Evolutionary conservation across 2,329 filamentous ascomycete species (phyloP).

Genomic region (Ophiostoma triangulosporum): DNA sequence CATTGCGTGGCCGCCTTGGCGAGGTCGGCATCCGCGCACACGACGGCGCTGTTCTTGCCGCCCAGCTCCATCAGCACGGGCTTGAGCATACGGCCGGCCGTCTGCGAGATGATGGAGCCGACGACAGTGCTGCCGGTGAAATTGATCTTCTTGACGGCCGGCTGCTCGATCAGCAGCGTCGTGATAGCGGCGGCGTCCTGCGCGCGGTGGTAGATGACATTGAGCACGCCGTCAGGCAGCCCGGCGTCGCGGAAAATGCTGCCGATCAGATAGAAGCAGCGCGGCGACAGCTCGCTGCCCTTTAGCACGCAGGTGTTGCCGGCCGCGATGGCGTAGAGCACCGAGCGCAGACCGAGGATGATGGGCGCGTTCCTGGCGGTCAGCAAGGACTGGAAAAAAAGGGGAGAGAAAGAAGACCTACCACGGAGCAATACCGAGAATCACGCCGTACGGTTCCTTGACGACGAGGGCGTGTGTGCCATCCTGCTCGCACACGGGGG

Average conservation of each 20-base stretch:
- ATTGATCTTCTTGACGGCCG: constrained; percentile 63
- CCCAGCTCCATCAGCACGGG: constrained; percentile 70
- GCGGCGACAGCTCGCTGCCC: constrained; percentile 53
- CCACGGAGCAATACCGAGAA: constrained; percentile 73
- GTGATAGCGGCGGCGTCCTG: constrained; percentile 56
- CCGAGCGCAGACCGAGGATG: constrained; percentile 38
- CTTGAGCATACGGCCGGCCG: constrained; percentile 63
- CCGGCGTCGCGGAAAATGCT: constrained; percentile 59
- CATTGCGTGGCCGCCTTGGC: constrained; percentile 55
- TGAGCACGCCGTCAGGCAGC: constrained; percentile 60
- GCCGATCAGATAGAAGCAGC: constrained; percentile 47
- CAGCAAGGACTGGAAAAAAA: too few species aligned
- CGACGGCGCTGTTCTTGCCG: constrained; percentile 66
- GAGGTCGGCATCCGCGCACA: constrained; percentile 69
- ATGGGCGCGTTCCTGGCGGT: constrained; percentile 46
- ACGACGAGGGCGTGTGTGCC: constrained; percentile 42
- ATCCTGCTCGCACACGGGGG: background rate
- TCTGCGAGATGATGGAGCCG: constrained; percentile 56
- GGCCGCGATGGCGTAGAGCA: constrained; percentile 54
- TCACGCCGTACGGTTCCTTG: constrained; percentile 66
- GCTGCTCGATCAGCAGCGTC: constrained; percentile 51
- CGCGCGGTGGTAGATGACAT: constrained; percentile 53
- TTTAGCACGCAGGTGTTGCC: constrained; percentile 71
- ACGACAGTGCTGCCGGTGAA: constrained; percentile 71
- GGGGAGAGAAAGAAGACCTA: background rate